Base-by-base conservation (phyloP, 495 filamentous ascomycete species). In the Lentithecium fluviatile region DNA sequence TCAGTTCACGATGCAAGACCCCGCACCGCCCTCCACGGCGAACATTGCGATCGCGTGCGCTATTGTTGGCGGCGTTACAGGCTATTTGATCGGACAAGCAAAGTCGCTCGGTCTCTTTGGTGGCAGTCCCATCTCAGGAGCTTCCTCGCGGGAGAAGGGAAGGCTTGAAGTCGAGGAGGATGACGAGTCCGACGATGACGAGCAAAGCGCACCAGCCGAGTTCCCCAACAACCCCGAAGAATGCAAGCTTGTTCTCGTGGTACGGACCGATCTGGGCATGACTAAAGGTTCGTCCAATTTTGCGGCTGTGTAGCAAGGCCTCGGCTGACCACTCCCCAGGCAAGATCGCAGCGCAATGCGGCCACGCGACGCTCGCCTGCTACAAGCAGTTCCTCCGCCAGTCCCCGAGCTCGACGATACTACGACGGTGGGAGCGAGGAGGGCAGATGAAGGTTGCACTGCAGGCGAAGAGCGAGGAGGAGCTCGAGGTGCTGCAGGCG, bases 281-380 rank as follows among this genome's bases (percentile, higher is more conserved):
- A 90, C 87, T 7, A 96, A 95, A 80, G 91, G 91, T 93, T 77
- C 46, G 77, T 15, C n/a, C 13, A 21, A 6, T 21, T 23, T 36
- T 0, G 17, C 7, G 6, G 24, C 17, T 21, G 8, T 51, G 34
- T 40, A 13, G 7, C 7, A 12, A 26, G 32, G 46, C 19, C 24
- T 12, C 15, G 4, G 52, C 38, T 62, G 25, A 54, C 54, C 6
- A 37, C 34, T 40, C 32, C 54, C 52, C 62, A 96, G 94, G 94
- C 61, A 98, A 98, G 82, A 97, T 97, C 68, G 95, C 89, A 53
- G 94, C 94, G 6, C 95, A 98, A 79, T 89, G 85, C 74, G 87
- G 87, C n/a, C 94, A 98, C 74, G 94, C 94, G 8, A 96, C 94
- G 1, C 84, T 98, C 40, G 92, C 93, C 32, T 96, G 91, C 82